A percentile compares a stretch with the other conserved stretches of the same genome.
Conservation (phyloP, 768 basidiomycete species). For the Tricholoma furcatifolium region DNA sequence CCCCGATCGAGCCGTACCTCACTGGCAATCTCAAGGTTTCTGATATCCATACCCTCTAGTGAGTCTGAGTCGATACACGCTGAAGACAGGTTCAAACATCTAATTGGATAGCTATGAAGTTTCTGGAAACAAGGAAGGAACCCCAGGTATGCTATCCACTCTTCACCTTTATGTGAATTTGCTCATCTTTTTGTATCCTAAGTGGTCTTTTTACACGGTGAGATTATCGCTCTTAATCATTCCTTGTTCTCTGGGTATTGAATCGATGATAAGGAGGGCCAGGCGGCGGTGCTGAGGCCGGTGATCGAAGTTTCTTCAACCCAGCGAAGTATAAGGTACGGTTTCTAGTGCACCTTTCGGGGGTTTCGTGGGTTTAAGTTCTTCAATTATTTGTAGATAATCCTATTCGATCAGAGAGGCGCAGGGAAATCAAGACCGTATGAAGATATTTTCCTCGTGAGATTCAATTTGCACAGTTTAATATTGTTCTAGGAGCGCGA, state of each 20-base stretch:
- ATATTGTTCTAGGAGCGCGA: conserved; percentile 54
- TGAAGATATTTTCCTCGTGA: conserved; percentile 22
- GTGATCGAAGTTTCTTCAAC: conserved; percentile 80
- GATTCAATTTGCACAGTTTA: conserved; percentile 3
- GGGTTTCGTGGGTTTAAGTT: background rate
- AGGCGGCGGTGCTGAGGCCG: conserved; percentile 68
- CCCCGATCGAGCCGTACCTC: conserved; percentile 63
- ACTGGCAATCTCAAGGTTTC: conserved; percentile 68
- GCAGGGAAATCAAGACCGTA: conserved; percentile 85
- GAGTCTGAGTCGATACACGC: background rate
- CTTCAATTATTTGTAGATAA: conserved; percentile 48
- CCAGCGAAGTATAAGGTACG: conserved; percentile 79
- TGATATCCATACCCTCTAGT: conserved; percentile 78
- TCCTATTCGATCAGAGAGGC: conserved; percentile 90
- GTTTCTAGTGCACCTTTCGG: background rate
- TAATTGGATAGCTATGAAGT: conserved; percentile 65
- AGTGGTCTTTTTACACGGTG: conserved; percentile 84
- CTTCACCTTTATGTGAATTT: background rate
- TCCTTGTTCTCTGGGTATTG: background rate
- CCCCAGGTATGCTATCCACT: conserved; percentile 51
- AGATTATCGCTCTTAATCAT: conserved; percentile 13
- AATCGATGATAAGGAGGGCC: conserved; percentile 57
- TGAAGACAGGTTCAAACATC: background rate
- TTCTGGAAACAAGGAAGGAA: conserved; percentile 74
- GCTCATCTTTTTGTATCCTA: background rate